Base-by-base conservation (phyloP, 2,329 filamentous ascomycete species). In the Colletotrichum camelliae region DNA sequence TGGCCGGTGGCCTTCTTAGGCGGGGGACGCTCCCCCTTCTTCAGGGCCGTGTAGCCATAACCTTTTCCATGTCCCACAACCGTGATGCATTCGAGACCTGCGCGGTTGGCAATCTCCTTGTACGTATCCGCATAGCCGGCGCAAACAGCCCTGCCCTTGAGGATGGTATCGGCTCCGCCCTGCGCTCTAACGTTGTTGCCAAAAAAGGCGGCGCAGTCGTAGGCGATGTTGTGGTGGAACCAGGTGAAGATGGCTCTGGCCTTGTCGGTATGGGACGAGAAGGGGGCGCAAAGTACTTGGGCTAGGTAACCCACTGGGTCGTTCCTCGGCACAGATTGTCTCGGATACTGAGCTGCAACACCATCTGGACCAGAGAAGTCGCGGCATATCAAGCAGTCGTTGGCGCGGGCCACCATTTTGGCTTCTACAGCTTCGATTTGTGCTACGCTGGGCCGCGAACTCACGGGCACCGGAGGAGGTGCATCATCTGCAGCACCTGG, bases 181-280 rank as follows among this genome's bases (percentile, higher is more conserved):
- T 92, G 92, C 9, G 90, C 88, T 77, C 92, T 89, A 37, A 98
- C 87, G 62, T 88, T 92, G 43, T 93, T 91, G 72, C 89, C 91
- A 81, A 97, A 97, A 86, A 98, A 98, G 29, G 93, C 90, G 31
- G 91, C 89, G 0, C 92, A 92, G 82, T 98, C 95, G 83, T 98
- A 99, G 62, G 89, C 89, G 74, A 99, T 93, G 80, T 98, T 98
- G 84, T 98, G 93, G 84, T 98, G 96, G 55, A 96, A 92, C 97
- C 97, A 99, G 1, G 94, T 95, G 82, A 98, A 98, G 75, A 99
- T 95, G 3, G 93, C 95, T 33, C 97, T 91, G 4, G 97, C 96
- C 86, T 98, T 98, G 84, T 98, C 96, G 0, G 96, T 98, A 2
- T 88, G 86, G 1, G 95, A 98, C 1, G 92, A 85, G 81, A 98